These are phyloP conservation scores for Tarenaya hassleriana DNA, from an alignment of 345 rosid genomes.

Conservation along the genomic window DNA sequence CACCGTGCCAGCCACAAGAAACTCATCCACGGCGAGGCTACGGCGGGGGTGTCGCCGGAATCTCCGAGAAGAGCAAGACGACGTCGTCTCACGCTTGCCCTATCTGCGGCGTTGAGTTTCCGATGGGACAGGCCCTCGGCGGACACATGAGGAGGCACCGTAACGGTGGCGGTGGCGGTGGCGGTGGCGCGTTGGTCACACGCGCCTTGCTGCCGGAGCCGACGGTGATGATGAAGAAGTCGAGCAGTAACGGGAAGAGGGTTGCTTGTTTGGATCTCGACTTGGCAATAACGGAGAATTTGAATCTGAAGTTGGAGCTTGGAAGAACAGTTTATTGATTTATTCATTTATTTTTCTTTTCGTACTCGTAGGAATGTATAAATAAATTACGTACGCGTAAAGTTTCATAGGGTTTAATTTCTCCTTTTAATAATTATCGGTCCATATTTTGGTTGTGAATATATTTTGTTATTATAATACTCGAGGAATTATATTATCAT, in stretches of 20 bases:
- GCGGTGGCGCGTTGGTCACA: conserved; percentile 28
- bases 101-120: conserved; percentile 76
- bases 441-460: no score
- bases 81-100: conserved; percentile 78
- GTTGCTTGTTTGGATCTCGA: conserved; percentile 31
- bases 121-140: conserved; percentile 86
- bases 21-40: conserved; percentile 28
- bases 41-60: no score
- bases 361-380: no score
- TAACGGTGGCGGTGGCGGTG: conserved; percentile 25
- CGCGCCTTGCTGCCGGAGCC: conserved; percentile 32
- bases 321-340: conserved; percentile 34
- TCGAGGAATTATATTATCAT: no score
- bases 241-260: conserved; percentile 31
- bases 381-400: no score
- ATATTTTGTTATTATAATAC: no score
- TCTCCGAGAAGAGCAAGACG: conserved; percentile 33
- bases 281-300: conserved; percentile 21
- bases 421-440: no score
- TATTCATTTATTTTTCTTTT: background rate
- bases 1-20: conserved; percentile 95
- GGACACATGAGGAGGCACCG: conserved; percentile 96
- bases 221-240: conserved; percentile 47
- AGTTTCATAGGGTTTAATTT: no score
- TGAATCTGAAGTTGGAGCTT: conserved; percentile 32